Conservation (phyloP, 129 eudicot species). For the Escallonia rubra region DNA sequence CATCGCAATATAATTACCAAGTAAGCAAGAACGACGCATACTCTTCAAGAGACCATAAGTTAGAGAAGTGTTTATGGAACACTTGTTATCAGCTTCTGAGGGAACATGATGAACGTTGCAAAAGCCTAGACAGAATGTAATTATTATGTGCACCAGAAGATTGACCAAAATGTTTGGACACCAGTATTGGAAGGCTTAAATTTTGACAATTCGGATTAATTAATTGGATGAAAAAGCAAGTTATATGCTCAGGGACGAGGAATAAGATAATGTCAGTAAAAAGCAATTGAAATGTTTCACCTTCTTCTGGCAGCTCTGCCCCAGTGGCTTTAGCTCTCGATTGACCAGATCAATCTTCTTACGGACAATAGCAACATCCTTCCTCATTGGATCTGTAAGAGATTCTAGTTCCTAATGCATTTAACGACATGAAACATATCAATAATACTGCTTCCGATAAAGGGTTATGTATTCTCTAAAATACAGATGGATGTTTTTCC, state of each 20-base stretch:
- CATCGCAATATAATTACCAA: no score
- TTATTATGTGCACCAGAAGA: background rate
- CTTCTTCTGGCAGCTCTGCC: conserved; percentile 71
- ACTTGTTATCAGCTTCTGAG: background rate
- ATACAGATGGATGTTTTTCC: background rate
- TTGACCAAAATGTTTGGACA: background rate
- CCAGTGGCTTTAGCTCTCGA: conserved; percentile 67
- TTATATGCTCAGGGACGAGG: background rate
- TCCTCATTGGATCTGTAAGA: conserved; percentile 78
- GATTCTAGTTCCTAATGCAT: conserved; percentile 54
- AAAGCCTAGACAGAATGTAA: background rate
- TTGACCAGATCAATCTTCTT: conserved; percentile 66
- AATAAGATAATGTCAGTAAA: no score
- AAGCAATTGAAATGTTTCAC: conserved; percentile 28
- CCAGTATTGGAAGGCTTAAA: background rate
- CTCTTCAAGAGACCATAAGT: background rate
- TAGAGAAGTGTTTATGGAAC: no score
- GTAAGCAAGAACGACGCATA: background rate
- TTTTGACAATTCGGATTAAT: background rate
- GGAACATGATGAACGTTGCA: background rate
- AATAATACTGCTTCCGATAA: background rate
- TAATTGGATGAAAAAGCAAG: background rate
- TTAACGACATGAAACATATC: no score
- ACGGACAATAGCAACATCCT: conserved; percentile 58
- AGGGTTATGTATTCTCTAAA: background rate